Evolutionary conservation across 1,284 basidiomycete species (phyloP).

Genomic region (Dichomitus squalens): DNA sequence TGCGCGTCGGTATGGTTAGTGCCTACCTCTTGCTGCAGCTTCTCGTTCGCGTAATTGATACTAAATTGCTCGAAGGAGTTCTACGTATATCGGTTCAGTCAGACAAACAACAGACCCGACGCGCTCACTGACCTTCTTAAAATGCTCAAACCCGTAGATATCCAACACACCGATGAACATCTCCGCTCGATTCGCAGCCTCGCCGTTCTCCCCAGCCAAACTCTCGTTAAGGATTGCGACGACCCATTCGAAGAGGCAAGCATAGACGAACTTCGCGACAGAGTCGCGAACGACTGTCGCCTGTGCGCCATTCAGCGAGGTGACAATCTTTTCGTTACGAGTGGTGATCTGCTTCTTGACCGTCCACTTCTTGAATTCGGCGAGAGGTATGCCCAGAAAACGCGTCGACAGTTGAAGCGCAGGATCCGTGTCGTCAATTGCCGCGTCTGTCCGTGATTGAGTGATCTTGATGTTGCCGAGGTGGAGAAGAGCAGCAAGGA

Average conservation of each 20-base stretch:
- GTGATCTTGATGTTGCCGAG: conserved; percentile 95
- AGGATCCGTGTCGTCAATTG: conserved; percentile 85
- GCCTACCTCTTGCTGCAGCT: conserved; percentile 89
- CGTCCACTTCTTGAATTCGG: conserved; percentile 99
- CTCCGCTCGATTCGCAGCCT: conserved; percentile 83
- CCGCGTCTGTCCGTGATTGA: conserved; percentile 80
- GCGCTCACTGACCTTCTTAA: conserved; percentile 73
- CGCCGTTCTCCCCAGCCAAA: conserved; percentile 87
- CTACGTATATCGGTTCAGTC: conserved; percentile 38
- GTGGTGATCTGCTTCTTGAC: conserved; percentile 97
- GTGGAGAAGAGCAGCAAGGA: conserved; percentile 93
- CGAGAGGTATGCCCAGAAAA: conserved; percentile 87
- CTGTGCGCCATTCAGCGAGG: conserved; percentile 83
- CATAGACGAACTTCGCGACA: conserved; percentile 98
- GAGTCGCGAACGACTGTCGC: conserved; percentile 96
- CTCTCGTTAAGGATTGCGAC: conserved; percentile 97
- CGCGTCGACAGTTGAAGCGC: conserved; percentile 82
- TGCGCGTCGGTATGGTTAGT: neutral
- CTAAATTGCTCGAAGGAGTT: conserved; percentile 99
- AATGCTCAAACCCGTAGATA: conserved; percentile 96
- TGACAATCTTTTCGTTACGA: conserved; percentile 94
- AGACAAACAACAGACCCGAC: conserved; percentile 1
- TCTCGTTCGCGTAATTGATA: conserved; percentile 99
- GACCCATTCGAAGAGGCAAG: conserved; percentile 98
- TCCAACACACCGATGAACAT: conserved; percentile 99